Conservation (phyloP, 2,329 filamentous ascomycete species). For the Lecanicillium sp. region DNA sequence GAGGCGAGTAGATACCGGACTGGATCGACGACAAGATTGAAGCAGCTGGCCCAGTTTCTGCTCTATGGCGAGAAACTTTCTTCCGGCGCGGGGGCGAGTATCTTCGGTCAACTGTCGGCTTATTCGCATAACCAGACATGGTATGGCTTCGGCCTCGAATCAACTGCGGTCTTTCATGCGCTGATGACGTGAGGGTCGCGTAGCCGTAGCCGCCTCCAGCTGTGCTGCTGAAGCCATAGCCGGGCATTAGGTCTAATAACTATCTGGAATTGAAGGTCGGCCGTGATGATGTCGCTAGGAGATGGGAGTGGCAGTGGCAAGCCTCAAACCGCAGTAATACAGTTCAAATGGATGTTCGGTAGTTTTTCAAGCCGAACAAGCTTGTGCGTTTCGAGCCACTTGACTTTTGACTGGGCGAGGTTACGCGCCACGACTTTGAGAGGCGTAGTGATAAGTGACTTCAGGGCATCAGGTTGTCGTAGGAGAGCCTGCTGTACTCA, state of each 20-base stretch:
- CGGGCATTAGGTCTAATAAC: neutral
- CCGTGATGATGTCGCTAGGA: too few species aligned
- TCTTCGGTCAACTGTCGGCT: neutral
- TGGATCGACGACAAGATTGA: neutral
- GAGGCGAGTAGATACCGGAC: neutral
- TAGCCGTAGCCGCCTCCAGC: neutral
- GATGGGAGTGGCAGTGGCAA: too few species aligned
- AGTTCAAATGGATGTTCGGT: neutral
- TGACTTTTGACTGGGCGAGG: too few species aligned
- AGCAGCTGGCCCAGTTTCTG: neutral
- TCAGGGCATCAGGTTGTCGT: too few species aligned
- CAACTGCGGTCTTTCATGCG: neutral
- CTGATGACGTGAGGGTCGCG: neutral
- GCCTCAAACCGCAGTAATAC: neutral
- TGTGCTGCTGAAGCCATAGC: neutral
- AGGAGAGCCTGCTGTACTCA: too few species aligned
- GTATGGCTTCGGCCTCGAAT: conserved; percentile 5
- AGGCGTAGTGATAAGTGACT: too few species aligned
- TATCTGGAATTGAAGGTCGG: too few species aligned
- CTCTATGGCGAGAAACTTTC: neutral
- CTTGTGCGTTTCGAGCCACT: neutral
- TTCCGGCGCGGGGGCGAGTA: neutral
- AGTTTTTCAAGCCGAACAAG: neutral
- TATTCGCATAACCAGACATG: neutral
- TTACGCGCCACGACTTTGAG: too few species aligned